Evolutionary conservation across 2,329 filamentous ascomycete species (phyloP), one percentile per base, ranked within the genome.

Genomic region (Thermothelomyces thermophilus): DNA sequence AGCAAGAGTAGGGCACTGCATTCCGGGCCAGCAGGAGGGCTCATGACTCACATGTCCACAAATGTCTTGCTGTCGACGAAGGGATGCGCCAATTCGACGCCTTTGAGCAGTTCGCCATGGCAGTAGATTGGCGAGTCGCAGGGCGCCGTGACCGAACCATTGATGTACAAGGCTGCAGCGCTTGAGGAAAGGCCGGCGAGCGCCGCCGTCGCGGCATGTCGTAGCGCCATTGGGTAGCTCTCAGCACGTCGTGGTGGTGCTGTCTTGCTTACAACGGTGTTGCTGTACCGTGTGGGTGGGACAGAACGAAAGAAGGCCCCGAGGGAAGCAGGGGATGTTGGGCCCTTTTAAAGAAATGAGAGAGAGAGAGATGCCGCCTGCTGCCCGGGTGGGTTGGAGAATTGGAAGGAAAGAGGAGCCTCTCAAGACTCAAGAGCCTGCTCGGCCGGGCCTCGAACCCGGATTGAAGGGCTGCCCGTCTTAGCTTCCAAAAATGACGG

Each of bases 21-120:
- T 13, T 16, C 31, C 31, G 13, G n/a, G 41, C 35, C 11, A 13
- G 37, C 14, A 35, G 22, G 28, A n/a, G n/a, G n/a, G n/a, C n/a
- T 31, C 19, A 31, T 16, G 20, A 66, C 71, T 68, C 68, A 80
- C 78, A 84, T 80, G 62, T 86, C 83, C 37, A 86, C 83, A 62
- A 84, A 86, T 1, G 81, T 84, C 71, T 86, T 86, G 52, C 81
- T 85, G 66, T 86, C 83, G 13, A 70, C 66, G 56, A 85, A 86
- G 0, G 82, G 82, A 20, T 69, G 70, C 2, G 82, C 82, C 9
- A 85, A 69, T 67, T 86, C 74, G 41, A 86, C 75, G 54, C 79
- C 72, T 52, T 74, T 71, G 2, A 86, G 71, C 11, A 86, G 72
- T 0, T 83, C 77, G 41, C 83, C 83, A 55, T 81, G 73, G 62